Base-by-base conservation (phyloP, 352 stramenopile species). In the Phytophthora citricola region DNA sequence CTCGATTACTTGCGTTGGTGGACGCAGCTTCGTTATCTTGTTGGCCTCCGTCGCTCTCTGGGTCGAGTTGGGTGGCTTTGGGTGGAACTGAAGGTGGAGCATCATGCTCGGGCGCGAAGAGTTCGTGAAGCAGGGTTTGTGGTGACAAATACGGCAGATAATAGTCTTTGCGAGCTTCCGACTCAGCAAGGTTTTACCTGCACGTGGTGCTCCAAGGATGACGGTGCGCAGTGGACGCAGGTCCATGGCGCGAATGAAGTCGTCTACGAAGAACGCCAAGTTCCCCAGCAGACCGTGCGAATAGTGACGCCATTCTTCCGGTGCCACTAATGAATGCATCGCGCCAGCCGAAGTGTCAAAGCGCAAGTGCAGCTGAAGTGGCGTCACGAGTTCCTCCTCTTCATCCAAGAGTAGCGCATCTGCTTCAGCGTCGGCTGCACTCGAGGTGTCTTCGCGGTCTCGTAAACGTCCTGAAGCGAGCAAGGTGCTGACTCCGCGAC, bases 191-290 rank as follows among this genome's bases (percentile, higher is more conserved):
- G 83, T 89, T 67, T 95, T 95, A 20, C 89, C 87, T 1, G 69
- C 83, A 17, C 75, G 79, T 29, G 90, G 90, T 2, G 85, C 68
- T 1, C 90, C 89, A 1, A 91, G 59, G 41, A 96, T 66, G n/a
- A 95, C 55, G 0, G 83, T 78, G 41, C 85, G 78, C 27, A 96
- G 56, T 17, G 90, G 87, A 9, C 81, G 79, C 44, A 97, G 53
- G 58, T 96, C 88, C 69, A 94, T 86, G n/a, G 58, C 68, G 0
- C 74, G 59, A 61, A 93, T 75, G 59, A 92, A 96, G 52, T 97
- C 90, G 5, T 76, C 50, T 2, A 92, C 85, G 29, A 91, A 89
- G 57, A 83, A 87, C 0, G 58, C 43, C 11, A 95, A 61, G 64
- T 91, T 87, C 12, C 74, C 78, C 4, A 95, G 48, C 4, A 95